Evolutionary conservation across 805 yeast genomes (phyloP).

Genomic region (Wickerhamiella kurtzmanii): DNA sequence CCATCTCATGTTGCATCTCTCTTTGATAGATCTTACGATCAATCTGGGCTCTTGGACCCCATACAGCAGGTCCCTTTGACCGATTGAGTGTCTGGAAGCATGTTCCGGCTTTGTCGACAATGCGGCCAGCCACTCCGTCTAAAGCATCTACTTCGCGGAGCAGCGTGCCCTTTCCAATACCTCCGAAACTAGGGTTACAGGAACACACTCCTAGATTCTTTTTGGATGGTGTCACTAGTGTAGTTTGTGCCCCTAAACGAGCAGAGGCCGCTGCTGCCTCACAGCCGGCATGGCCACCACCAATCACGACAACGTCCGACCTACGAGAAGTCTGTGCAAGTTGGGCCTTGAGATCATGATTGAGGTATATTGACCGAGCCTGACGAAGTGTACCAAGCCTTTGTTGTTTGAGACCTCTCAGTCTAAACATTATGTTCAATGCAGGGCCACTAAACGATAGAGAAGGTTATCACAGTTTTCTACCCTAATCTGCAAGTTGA

Average conservation of each 20-base stretch:
- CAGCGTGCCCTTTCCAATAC: conserved; percentile 93
- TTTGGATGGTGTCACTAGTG: conserved; percentile 63
- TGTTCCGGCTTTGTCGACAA: conserved; percentile 89
- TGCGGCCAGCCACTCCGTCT: conserved; percentile 76
- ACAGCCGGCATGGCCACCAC: conserved; percentile 98
- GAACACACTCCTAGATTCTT: conserved; percentile 83
- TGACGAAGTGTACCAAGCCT: background rate
- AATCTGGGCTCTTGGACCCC: conserved; percentile 97
- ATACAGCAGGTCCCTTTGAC: conserved; percentile 89
- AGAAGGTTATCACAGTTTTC: too few relatives aligned
- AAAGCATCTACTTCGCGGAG: conserved; percentile 89
- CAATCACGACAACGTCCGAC: conserved; percentile 69
- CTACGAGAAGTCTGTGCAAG: conserved; percentile 1
- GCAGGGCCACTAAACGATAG: too few relatives aligned
- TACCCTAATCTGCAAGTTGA: too few relatives aligned
- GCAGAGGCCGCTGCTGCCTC: conserved; percentile 95
- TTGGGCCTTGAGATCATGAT: conserved; percentile 6
- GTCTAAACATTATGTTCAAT: background rate
- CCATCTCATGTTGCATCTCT: conserved; percentile 64
- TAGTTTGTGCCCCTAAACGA: conserved; percentile 57
- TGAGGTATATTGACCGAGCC: conserved; percentile 7
- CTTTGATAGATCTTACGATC: conserved; percentile 65
- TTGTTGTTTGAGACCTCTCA: background rate
- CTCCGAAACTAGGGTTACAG: conserved; percentile 97
- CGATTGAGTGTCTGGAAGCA: conserved; percentile 78